phyloP scores from a whole-genome alignment of 1,284 basidiomycete genomes.

The Termitomyces sp. region DNA sequence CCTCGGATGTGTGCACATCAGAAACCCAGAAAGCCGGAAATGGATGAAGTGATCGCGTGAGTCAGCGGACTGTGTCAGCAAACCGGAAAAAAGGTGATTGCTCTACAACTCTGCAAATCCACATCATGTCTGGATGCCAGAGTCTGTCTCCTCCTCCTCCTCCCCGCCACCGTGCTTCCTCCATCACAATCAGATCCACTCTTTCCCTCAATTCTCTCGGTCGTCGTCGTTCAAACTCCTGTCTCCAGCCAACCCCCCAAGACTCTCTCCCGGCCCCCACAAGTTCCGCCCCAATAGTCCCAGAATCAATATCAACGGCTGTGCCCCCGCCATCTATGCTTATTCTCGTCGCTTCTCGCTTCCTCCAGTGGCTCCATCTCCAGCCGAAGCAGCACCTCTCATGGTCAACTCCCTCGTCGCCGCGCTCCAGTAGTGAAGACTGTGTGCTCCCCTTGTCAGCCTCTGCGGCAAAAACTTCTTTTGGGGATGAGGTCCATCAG shows the following conservation, averaged over 20 bases:
- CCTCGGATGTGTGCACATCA: neutral
- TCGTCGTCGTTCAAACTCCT: conserved; percentile 38
- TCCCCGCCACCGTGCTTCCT: conserved; percentile 52
- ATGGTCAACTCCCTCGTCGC: conserved; percentile 46
- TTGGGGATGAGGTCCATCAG: conserved; percentile 42
- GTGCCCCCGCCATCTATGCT: conserved; percentile 39
- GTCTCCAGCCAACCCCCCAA: conserved; percentile 17
- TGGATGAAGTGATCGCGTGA: conserved; percentile 6
- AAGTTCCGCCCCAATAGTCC: conserved; percentile 7
- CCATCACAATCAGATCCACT: conserved; percentile 52
- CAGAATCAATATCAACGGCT: conserved; percentile 16
- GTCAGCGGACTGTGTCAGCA: conserved; percentile 9
- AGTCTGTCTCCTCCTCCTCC: conserved; percentile 29
- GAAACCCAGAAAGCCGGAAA: conserved; percentile 4
- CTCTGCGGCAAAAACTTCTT: conserved; percentile 47
- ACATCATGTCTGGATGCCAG: conserved; percentile 20
- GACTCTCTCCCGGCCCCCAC: conserved; percentile 12
- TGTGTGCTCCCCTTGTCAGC: conserved; percentile 69
- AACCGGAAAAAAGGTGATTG: conserved; percentile 1
- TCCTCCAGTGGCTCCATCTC: conserved; percentile 48
- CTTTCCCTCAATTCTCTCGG: conserved; percentile 50
- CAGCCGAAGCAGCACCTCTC: conserved; percentile 30
- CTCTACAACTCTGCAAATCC: conserved; percentile 5
- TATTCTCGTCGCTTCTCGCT: conserved; percentile 42
- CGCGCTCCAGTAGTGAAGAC: conserved; percentile 46